A percentile compares a stretch with the other conserved stretches of the same genome.
Conservation (phyloP, 257 asterid species). For the Solanum sejunctum region DNA sequence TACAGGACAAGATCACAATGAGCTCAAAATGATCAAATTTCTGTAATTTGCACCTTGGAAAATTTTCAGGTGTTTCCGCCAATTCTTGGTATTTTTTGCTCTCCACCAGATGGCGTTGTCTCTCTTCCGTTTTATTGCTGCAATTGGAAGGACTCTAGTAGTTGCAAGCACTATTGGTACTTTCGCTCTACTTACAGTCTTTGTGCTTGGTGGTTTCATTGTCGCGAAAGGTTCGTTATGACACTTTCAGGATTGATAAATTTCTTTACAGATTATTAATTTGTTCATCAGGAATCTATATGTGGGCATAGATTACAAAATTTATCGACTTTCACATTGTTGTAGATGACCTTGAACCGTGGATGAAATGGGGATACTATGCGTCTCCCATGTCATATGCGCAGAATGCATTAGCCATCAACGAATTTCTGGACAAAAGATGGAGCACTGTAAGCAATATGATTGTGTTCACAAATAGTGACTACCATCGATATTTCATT, state of each 20-base stretch:
- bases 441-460: constrained; percentile 16
- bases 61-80: constrained; percentile 67
- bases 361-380: constrained; percentile 24
- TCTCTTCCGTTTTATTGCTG: constrained; percentile 68
- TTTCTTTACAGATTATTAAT: neutral
- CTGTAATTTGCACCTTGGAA: neutral
- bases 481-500: neutral
- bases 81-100: constrained; percentile 63
- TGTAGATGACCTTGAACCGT: constrained; percentile 17
- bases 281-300: neutral
- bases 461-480: neutral
- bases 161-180: constrained; percentile 72
- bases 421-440: constrained; percentile 21
- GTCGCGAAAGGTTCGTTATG: constrained; percentile 57
- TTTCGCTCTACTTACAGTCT: constrained; percentile 61
- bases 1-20: neutral
- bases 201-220: constrained; percentile 91
- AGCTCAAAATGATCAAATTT: neutral
- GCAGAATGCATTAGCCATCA: constrained; percentile 21
- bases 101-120: constrained; percentile 92
- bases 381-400: constrained; percentile 24
- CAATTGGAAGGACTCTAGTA: constrained; percentile 74
- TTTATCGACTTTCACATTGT: neutral
- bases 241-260: neutral
- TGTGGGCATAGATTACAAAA: neutral